Evolutionary conservation across 352 stramenopile species (phyloP).

Genomic region (Phytophthora macrochlamydospora): DNA sequence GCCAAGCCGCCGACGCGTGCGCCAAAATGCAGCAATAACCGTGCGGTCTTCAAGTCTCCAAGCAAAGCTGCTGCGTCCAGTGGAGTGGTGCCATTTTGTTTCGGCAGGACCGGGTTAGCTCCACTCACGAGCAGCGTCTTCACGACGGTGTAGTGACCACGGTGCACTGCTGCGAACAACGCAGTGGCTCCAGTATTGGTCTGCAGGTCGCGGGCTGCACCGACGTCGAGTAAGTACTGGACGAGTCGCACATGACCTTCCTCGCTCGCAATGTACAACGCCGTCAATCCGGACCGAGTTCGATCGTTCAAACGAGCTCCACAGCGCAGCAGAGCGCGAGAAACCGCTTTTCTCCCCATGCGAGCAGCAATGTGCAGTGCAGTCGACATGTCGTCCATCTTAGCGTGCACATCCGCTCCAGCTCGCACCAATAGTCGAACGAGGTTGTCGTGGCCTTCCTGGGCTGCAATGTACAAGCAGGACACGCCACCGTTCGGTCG

Average conservation of each 20-base stretch:
- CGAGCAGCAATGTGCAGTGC: conserved; percentile 80
- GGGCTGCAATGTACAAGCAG: conserved; percentile 79
- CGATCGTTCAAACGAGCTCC: conserved; percentile 69
- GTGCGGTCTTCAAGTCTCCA: conserved; percentile 62
- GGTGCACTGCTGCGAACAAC: conserved; percentile 82
- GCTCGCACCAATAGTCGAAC: conserved; percentile 57
- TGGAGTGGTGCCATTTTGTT: conserved; percentile 75
- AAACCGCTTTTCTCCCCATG: conserved; percentile 74
- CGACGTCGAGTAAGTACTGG: conserved; percentile 52
- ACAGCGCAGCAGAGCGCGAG: conserved; percentile 50
- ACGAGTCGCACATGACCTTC: conserved; percentile 77
- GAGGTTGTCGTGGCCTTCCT: conserved; percentile 74
- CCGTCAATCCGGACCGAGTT: conserved; percentile 78
- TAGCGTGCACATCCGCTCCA: conserved; percentile 59
- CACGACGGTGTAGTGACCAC: conserved; percentile 61
- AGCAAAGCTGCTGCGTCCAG: conserved; percentile 74
- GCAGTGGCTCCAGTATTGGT: conserved; percentile 65
- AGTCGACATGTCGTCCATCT: conserved; percentile 81
- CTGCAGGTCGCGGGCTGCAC: conserved; percentile 49
- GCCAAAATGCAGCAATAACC: conserved; percentile 69
- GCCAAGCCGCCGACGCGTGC: conserved; percentile 66
- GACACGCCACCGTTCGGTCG: conserved; percentile 69
- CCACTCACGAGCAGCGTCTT: conserved; percentile 58
- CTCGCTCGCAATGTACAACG: conserved; percentile 86
- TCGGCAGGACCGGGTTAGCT: conserved; percentile 58